Base-by-base conservation (phyloP, 306 rosid species). In the Trifolium pratense region DNA sequence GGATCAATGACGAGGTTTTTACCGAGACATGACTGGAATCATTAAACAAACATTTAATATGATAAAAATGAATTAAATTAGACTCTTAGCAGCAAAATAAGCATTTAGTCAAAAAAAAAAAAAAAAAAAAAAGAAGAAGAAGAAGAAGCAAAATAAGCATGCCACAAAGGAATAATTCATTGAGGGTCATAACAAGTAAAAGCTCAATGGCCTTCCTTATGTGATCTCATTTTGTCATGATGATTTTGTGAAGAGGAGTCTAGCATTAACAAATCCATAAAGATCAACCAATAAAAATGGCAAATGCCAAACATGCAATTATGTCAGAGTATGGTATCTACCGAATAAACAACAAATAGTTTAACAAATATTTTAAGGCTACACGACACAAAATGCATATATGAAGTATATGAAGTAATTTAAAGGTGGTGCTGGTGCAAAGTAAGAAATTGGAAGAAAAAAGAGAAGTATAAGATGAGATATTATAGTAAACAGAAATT, bases 1-100 rank as follows among this genome's bases (percentile, higher is more conserved):
- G 98, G 96, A 83, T 94, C 98, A 70, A 94, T 87, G 52, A 91
- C 84, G 11, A 94, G 95, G 81, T 87, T 91, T 82, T 86, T 94
- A 36, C 92, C 86, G 2, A 95, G 83, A 59, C 89, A 89, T 68
- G 97, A 90, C 99, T 95, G 80, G 45, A 34, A 83, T 56, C 75
- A 77, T 23, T 26, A 60, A 20, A 61, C 53, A 57, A 11, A 26
- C 12, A 48, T 57, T 59, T 25, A 29, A 45, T 51, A 45, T 43
- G 5, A 75, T 49, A 52, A 75, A 69, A 69, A 78, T 43, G 20
- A 53, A 46, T 60, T 49, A 61, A 77, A 43, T 17, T 29, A 76
- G 68, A 60, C 17, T 37, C 34, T 23, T 36, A 43, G 71, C 48
- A 78, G 48, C 36, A 84, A 76, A 65, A 71, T 25, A 59, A 58